phyloP scores from a whole-genome alignment of 129 eudicot species.

The Logfia minima region DNA sequence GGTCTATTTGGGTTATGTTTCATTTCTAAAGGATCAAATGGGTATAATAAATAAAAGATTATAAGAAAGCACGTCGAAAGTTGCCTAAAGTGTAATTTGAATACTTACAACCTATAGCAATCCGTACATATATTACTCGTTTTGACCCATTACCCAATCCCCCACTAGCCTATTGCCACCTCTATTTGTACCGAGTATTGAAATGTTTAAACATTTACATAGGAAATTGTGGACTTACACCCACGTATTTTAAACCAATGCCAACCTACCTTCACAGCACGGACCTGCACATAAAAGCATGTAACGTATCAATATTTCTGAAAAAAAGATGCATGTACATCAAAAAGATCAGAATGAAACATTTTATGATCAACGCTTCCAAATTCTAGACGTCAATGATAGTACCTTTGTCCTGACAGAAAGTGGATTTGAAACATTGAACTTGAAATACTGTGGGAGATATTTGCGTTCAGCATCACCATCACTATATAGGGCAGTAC shows the following conservation, averaged over 20 bases:
- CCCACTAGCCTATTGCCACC: not conserved
- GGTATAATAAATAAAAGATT: not conserved
- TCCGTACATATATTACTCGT: not conserved
- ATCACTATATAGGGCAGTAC: conserved; percentile 85
- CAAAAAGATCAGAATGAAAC: not conserved
- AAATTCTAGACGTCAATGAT: conserved; percentile 3
- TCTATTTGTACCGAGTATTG: not conserved
- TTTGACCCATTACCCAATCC: not conserved
- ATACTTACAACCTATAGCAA: not conserved
- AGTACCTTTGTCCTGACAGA: conserved; percentile 96
- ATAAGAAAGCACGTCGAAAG: not conserved
- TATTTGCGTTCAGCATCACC: conserved; percentile 85
- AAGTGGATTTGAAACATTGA: conserved; percentile 94
- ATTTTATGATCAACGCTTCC: conserved; percentile 10
- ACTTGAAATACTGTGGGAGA: conserved; percentile 96
- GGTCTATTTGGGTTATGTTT: not conserved
- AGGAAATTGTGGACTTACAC: conserved; percentile 43
- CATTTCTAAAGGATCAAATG: not conserved
- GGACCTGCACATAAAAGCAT: conserved; percentile 69
- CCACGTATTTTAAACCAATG: conserved; percentile 31
- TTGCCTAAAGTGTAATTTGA: not conserved
- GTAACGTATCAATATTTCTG: conserved; percentile 12
- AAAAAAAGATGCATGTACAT: not conserved
- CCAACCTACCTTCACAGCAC: conserved; percentile 86
- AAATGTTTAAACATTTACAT: conserved; percentile 19